These are phyloP conservation scores for Panicum miliaceum DNA, from an alignment of 176 grass and related monocot genomes.

Conservation along the genomic window DNA sequence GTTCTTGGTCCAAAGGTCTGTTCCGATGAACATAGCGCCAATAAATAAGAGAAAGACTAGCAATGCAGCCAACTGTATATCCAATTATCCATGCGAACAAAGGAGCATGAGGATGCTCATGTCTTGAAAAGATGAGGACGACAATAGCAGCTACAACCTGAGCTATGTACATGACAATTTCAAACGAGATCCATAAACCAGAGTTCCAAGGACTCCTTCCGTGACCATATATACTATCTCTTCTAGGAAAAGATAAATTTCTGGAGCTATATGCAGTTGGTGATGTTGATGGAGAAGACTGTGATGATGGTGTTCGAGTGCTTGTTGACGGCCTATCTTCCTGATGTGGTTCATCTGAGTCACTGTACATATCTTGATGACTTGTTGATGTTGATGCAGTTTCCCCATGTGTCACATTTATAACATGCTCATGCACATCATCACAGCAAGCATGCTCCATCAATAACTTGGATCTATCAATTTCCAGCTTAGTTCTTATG, in stretches of 20 bases:
- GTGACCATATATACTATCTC: conserved; percentile 67
- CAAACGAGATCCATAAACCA: conserved; percentile 89
- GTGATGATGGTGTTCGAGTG: conserved; percentile 41
- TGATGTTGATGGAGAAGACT: conserved; percentile 58
- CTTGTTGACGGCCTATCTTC: conserved; percentile 66
- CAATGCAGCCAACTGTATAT: conserved; percentile 78
- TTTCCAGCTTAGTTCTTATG: conserved; percentile 39
- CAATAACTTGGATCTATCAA: conserved; percentile 39
- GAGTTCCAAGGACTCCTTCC: conserved; percentile 87
- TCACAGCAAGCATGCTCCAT: conserved; percentile 72
- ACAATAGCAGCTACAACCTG: conserved; percentile 84
- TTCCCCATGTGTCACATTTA: conserved; percentile 65
- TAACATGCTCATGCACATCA: conserved; percentile 59
- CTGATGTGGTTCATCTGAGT: conserved; percentile 55
- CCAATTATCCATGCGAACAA: conserved; percentile 92
- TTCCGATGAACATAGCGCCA: conserved; percentile 91
- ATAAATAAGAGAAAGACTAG: conserved; percentile 89
- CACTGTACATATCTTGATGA: conserved; percentile 58
- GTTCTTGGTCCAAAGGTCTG: conserved; percentile 67
- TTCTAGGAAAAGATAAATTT: conserved; percentile 60
- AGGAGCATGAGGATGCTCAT: conserved; percentile 77
- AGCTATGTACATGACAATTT: conserved; percentile 71
- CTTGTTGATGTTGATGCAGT: conserved; percentile 71
- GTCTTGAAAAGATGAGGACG: conserved; percentile 69
- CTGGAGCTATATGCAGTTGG: conserved; percentile 60